Conservation (phyloP, 179 eudicot genomes). For the Heliamphora pulchella region DNA sequence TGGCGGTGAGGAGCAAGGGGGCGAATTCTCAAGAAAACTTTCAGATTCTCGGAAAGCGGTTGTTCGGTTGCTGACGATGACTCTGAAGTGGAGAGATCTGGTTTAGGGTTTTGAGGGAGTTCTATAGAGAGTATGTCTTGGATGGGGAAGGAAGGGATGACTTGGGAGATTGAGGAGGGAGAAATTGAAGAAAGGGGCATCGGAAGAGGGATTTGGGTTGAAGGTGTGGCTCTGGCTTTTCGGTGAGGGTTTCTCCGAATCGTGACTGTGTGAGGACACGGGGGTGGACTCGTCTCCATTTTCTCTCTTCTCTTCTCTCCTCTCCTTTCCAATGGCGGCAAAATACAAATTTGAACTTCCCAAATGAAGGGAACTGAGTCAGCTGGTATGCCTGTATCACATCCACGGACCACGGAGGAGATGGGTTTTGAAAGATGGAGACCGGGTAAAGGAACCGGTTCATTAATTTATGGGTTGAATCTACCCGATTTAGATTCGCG, state of each 20-base stretch:
- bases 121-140: conserved; percentile 37
- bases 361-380: background rate
- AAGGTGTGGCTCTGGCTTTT: conserved; percentile 46
- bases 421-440: too few species aligned
- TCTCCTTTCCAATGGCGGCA: background rate
- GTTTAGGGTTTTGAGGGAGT: conserved; percentile 21
- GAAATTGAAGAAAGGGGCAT: conserved; percentile 19
- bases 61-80: background rate
- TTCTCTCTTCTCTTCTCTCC: background rate
- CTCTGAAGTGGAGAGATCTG: background rate
- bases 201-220: conserved; percentile 22
- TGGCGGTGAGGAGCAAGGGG: conserved; percentile 21
- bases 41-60: conserved; percentile 25
- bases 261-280: conserved; percentile 44
- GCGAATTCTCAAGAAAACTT: conserved; percentile 53
- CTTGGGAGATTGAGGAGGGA: conserved; percentile 1
- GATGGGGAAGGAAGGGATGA: conserved; percentile 37
- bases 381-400: too few species aligned
- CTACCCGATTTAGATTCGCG: too few species aligned
- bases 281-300: conserved; percentile 25
- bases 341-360: background rate
- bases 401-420: too few species aligned
- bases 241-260: conserved; percentile 69
- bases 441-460: too few species aligned
- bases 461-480: too few species aligned